Evolutionary conservation across 192 early-diverging fungal genomes (phyloP).

Genomic region (Backusella macrospora): DNA sequence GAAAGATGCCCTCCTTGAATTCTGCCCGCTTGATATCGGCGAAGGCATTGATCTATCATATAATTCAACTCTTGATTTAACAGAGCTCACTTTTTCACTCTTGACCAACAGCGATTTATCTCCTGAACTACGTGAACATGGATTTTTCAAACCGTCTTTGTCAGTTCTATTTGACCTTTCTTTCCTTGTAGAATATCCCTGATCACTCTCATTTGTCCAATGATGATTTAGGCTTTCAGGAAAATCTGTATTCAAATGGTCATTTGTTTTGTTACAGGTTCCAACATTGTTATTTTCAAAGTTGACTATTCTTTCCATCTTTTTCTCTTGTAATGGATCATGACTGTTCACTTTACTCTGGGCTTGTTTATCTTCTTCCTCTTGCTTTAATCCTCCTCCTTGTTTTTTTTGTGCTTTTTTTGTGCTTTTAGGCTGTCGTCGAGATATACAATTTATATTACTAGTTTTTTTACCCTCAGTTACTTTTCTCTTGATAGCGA

Average conservation of each 20-base stretch:
- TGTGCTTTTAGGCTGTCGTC: background rate
- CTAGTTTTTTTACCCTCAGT: background rate
- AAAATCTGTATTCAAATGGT: background rate
- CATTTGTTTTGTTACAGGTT: background rate
- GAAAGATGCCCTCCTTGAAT: background rate
- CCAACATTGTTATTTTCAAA: background rate
- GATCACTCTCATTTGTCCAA: background rate
- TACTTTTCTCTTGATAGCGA: conserved; percentile 15
- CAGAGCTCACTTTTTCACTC: background rate
- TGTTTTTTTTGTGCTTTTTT: background rate
- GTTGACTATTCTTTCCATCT: background rate
- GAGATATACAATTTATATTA: background rate
- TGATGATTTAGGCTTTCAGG: background rate
- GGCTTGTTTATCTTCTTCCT: no score
- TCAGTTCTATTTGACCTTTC: background rate
- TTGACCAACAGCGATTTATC: background rate
- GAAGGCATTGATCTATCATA: background rate
- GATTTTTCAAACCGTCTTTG: background rate
- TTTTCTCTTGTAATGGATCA: background rate
- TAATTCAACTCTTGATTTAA: background rate
- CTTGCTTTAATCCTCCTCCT: background rate
- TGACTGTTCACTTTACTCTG: background rate
- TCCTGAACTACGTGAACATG: background rate
- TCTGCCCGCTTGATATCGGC: background rate
- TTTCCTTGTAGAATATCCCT: background rate